Evolutionary conservation across 805 yeast genomes (phyloP), one percentile per base, ranked within the genome.

Genomic region (Ogataea paradorogensis): DNA sequence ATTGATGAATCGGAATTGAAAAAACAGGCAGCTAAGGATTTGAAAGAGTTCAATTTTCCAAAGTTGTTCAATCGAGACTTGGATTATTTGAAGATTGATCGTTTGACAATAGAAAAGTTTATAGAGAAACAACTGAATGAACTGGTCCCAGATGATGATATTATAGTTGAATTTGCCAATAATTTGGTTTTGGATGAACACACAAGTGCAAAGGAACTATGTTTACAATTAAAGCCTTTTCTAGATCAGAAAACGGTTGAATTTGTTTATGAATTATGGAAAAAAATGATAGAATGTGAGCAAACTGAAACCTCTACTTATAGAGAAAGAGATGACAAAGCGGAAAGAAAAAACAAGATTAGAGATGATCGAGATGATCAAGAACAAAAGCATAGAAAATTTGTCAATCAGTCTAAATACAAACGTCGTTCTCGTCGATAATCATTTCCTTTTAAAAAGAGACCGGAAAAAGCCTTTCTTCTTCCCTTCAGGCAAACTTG

Each of bases 121-220:
- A 60, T 74, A 14, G 48, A 45, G 2, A 48, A 52, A 4, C 48
- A 56, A 34, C 40, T 74, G 22, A 54, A 62, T 11, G 52, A 61
- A 31, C 54, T 62, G 9, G 52, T 74, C 9, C 76, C 76, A 0
- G 78, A 72, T 32, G 82, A 76, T 47, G 82, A 76, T 16, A 57
- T 56, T 13, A 68, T 76, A 3, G 58, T 64, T 3, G 78, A 70
- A 27, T 74, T 71, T 40, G 53, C 71, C 4, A 55, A 57, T 34
- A 78, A 76, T 50, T 53, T 76, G 31, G 38, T 53, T 0, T 51
- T 76, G 27, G 63, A 56, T 7, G 66, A 61, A 7, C 43, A 47
- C 13, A 70, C 74, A 0, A 64, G 66, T 38, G 67, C 72, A n/a
- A 58, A 60, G 22, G 61, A 58, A 9, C 62, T 76, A 16, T 67